Evolutionary conservation across 495 filamentous ascomycete genomes (phyloP).

Genomic region (Umbilicaria muhlenbergii): DNA sequence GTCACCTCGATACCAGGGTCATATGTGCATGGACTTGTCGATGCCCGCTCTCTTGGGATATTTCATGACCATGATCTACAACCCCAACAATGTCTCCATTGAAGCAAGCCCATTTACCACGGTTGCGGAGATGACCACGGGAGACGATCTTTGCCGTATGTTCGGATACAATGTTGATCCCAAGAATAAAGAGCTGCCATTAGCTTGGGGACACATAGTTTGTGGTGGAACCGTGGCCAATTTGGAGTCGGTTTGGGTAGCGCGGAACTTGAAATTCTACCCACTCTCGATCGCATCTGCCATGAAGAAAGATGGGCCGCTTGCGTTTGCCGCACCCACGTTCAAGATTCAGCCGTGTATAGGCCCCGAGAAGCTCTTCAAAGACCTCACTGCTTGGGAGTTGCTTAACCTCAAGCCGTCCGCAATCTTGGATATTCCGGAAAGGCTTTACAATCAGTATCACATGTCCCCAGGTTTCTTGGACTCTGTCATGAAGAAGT

Average conservation of each 20-base stretch:
- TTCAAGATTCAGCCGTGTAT: conserved; percentile 23
- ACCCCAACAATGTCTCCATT: conserved; percentile 32
- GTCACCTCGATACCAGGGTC: conserved; percentile 27
- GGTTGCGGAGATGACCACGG: conserved; percentile 24
- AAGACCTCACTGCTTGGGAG: conserved; percentile 25
- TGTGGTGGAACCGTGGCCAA: conserved; percentile 31
- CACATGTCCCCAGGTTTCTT: conserved; percentile 20
- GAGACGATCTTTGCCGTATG: conserved; percentile 27
- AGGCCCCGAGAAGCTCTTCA: conserved; percentile 19
- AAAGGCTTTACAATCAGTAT: conserved; percentile 21
- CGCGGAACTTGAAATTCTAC: conserved; percentile 34
- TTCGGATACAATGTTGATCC: conserved; percentile 25
- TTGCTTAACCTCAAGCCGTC: conserved; percentile 29
- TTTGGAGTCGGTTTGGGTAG: conserved; percentile 29
- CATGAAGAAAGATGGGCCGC: conserved; percentile 16
- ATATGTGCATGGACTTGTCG: conserved; percentile 26
- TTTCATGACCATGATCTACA: conserved; percentile 32
- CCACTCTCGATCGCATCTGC: conserved; percentile 24
- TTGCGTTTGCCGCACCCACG: conserved; percentile 18
- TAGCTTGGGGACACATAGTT: conserved; percentile 27
- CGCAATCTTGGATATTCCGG: conserved; percentile 24
- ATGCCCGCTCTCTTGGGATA: conserved; percentile 26
- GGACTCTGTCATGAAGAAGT: conserved; percentile 17
- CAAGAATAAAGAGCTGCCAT: conserved; percentile 4
- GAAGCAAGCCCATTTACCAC: conserved; percentile 29